Evolutionary conservation across 257 asterid genomes (phyloP).

Genomic region (Ilex aquifolium): DNA sequence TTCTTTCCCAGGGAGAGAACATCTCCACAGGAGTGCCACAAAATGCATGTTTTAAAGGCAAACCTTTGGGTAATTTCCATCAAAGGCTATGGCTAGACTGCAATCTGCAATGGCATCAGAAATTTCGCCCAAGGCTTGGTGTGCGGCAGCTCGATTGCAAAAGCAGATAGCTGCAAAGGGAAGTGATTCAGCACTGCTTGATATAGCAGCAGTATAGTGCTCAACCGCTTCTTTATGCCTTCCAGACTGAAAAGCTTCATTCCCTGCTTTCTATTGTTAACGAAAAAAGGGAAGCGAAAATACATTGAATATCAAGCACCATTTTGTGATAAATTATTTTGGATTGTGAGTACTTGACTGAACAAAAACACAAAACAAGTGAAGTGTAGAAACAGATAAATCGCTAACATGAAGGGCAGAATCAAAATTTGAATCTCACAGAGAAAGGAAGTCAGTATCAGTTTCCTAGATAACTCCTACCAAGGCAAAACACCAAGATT

Average conservation of each 20-base stretch:
- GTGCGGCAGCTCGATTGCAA: constrained; percentile 97
- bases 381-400: not conserved
- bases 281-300: constrained; percentile 3
- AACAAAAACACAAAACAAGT: constrained; percentile 2
- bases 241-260: constrained; percentile 78
- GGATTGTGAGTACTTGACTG: not conserved
- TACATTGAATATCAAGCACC: too few species aligned
- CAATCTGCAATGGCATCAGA: constrained; percentile 94
- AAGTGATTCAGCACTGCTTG: constrained; percentile 69
- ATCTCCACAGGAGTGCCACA: not conserved
- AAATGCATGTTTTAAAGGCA: constrained; percentile 6
- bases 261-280: constrained; percentile 70
- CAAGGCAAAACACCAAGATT: too few species aligned
- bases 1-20: not conserved
- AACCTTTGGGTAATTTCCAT: constrained; percentile 75
- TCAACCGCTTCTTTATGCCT: constrained; percentile 76
- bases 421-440: not conserved
- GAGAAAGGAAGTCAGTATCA: not conserved
- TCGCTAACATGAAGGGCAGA: not conserved
- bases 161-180: constrained; percentile 89
- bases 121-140: constrained; percentile 74
- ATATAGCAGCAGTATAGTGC: constrained; percentile 74
- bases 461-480: not conserved
- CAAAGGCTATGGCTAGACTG: constrained; percentile 85
- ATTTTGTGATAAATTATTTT: too few species aligned